Evolutionary conservation across 2,329 filamentous ascomycete species (phyloP), one percentile per base, ranked within the genome.

Genomic region (Pyrenochaeta sp.): DNA sequence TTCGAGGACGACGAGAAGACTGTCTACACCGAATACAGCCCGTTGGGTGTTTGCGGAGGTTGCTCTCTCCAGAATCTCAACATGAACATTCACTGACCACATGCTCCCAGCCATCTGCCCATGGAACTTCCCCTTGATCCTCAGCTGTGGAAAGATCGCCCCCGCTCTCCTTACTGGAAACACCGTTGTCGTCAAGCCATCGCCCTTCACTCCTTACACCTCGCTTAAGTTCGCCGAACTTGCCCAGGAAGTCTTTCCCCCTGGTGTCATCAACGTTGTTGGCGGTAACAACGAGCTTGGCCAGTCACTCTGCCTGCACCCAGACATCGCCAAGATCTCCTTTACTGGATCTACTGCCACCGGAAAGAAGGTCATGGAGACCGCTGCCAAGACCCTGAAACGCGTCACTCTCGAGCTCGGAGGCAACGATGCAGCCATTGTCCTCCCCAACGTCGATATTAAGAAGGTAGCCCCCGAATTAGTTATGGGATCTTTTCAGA

Each of bases 271-370:
- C 2, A 83, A 86, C 57, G 79, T 74, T 0, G 66, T 87, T 2
- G 80, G 80, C 37, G 84, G 84, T 6, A 81, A 81, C 37, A 83
- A 86, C 53, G 72, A 75, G 28, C 77, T 87, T 5, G 84, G 84
- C 3, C 81, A 80, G 0, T 76, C 75, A 75, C 64, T 87, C 37
- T 84, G 81, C 0, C 65, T 62, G n/a, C 83, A 87, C 56, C 81
- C 81, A 0, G 80, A 75, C 14, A 77, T 86, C 41, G 75, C 79
- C 43, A 87, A 85, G 74, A 80, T 87, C 61, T 77, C 74, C 53
- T 87, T 87, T 68, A 87, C 84, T 0, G 83, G 84, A 3, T 84
- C 81, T 8, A 81, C 75, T 6, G 72, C 74, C 0, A 85, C 81
- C 0, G 84, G 84, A 7, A 85, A 85, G 72, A 78, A 77, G 63